Base-by-base conservation (phyloP, 306 rosid genomes). In the cucumber (Cucumis sativus) region DNA sequence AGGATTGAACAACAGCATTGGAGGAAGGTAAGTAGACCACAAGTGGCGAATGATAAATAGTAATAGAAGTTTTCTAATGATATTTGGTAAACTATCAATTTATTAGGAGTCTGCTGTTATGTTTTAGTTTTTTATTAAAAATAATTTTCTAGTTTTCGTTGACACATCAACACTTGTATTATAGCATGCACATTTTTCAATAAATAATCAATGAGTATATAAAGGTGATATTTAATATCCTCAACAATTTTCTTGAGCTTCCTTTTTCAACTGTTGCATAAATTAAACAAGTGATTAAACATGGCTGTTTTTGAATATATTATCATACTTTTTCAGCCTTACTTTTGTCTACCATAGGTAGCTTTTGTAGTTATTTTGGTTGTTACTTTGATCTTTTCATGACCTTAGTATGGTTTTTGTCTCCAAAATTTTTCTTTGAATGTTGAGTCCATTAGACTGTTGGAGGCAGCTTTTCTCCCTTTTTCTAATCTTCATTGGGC, bases 1-100 rank as follows among this genome's bases (percentile, higher is more conserved):
- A 89, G 95, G 97, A 79, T 86, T 94, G 75, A 91, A 88, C 83
- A 81, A 82, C 75, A 84, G 97, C 82, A 90, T 94, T 71, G 98
- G 98, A 59, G 93, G 92, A 84, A 91, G 98, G 98, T 90, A 79
- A 77, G 77, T 66, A 71, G 84, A 58, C 28, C 41, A 64, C 30
- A 16, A 8, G 51, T 39, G 51, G 5, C 8, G 18, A 77, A 63
- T 47, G 3, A 47, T 47, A 47, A 47, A 47, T 47, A 47, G 16
- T 47, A 47, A 47, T 13, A 47, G 16, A 12, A 7, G 9, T 60
- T 60, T 60, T 17, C 8, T 62, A 41, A 28, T 61, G n/a, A 30
- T 61, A 61, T 61, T 61, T 61, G 67, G n/a, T 28, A 28, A 62
- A 62, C 40, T 62, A 62, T 0, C 28, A 60, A 25, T 60, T 60